phyloP scores from a whole-genome alignment of 345 rosid species.

The Euphorbia pulcherrima region DNA sequence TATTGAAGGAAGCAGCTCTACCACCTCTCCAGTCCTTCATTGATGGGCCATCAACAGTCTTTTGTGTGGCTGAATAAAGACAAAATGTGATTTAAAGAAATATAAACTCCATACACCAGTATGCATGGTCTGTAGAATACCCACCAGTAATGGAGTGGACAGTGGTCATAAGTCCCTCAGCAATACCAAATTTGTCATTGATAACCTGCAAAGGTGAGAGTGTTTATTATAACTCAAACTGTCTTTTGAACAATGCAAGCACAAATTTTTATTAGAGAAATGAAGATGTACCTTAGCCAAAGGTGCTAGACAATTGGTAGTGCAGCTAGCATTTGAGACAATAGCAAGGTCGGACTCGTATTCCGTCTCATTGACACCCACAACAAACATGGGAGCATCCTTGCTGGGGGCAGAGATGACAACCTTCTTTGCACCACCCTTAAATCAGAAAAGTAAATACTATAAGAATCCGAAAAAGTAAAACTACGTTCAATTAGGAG shows the following conservation, averaged over 20 bases:
- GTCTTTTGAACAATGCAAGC: not conserved
- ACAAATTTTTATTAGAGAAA: not conserved
- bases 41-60: constrained; percentile 71
- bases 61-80: constrained; percentile 50
- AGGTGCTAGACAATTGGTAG: constrained; percentile 76
- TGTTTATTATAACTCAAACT: not conserved
- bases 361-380: constrained; percentile 63
- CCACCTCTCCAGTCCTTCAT: constrained; percentile 84
- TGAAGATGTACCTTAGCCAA: constrained; percentile 51
- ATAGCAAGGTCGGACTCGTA: constrained; percentile 45
- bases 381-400: constrained; percentile 74
- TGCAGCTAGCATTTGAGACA: constrained; percentile 72
- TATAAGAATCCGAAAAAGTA: not conserved
- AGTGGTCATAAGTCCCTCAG: constrained; percentile 77
- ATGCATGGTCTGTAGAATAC: not conserved
- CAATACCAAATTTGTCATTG: constrained; percentile 57
- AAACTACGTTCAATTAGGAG: not conserved
- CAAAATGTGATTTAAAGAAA: not conserved
- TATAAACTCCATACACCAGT: not conserved
- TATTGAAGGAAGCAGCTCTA: constrained; percentile 66
- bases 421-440: constrained; percentile 76
- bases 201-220: constrained; percentile 37
- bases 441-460: constrained; percentile 7
- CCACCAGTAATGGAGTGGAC: constrained; percentile 63
- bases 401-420: constrained; percentile 57